Base-by-base conservation (phyloP, 2,329 filamentous ascomycete genomes). In the Fusarium subglutinans region DNA sequence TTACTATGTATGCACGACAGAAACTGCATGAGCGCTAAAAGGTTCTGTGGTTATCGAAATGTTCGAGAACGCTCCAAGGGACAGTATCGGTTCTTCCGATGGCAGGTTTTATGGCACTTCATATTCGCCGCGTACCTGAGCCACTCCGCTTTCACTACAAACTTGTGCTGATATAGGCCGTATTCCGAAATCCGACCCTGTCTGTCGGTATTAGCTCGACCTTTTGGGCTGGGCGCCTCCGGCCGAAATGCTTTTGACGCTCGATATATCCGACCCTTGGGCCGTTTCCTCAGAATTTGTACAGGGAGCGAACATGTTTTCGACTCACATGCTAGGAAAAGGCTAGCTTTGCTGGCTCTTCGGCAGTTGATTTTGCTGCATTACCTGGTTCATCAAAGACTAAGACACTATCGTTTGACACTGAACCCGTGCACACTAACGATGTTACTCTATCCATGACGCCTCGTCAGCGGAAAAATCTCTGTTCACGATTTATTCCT, bases 1-100 rank as follows among this genome's bases (percentile, higher is more conserved):
- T 37, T 47, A 35, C 33, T 35, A 35, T 35, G 33, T 35, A 61
- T 70, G 72, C 72, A 75, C 58, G 54, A 69, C 59, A 74, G 63
- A 64, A 30, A 58, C 40, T 72, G 56, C 68, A 54, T 63, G 68
- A 72, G 63, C 72, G 64, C 68, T 75, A 74, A 59, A 41, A 66
- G 43, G 59, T 65, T 61, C 64, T 72, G 63, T 66, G 55, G 43
- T 63, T 41, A 51, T 69, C 56, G 59, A 73, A 72, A 51, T 44
- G 72, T 75, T 74, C 72, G 56, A 69, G 72, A 74, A 74, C 72
- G 56, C 56, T 69, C 55, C 38, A 37, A 66, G 50, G 47, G 68
- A 63, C 61, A 35, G 14, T 57, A 44, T 74, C 63, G 72, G 68
- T 69, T 75, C 38, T 69, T 51, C 72, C 64, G 72, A 38, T 18